These are phyloP conservation scores for Fusarium phyllophilum DNA, from an alignment of 2,329 filamentous ascomycete genomes.

Conservation along the genomic window DNA sequence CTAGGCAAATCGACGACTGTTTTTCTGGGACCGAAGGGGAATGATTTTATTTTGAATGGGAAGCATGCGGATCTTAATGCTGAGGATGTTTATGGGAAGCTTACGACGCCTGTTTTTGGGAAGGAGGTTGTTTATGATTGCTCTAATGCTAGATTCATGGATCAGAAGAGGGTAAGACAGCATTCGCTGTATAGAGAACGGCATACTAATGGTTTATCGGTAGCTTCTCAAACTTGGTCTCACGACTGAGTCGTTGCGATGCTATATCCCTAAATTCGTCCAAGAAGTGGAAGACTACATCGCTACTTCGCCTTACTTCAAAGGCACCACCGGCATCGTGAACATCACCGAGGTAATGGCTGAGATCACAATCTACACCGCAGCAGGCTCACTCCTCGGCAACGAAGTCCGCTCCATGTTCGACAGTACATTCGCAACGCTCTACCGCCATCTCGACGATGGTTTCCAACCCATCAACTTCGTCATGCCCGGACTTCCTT, in stretches of 20 bases:
- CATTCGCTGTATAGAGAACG: fast-evolving
- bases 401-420: conserved; percentile 83
- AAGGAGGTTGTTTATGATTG: conserved; percentile 90
- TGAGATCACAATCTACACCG: conserved; percentile 91
- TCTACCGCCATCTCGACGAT: conserved; percentile 90
- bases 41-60: conserved; percentile 91
- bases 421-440: conserved; percentile 79
- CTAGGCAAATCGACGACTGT: conserved; percentile 90
- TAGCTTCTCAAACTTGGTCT: conserved; percentile 83
- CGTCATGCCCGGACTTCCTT: conserved; percentile 83
- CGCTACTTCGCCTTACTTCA: conserved; percentile 71
- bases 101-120: conserved; percentile 79
- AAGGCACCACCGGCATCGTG: conserved; percentile 72
- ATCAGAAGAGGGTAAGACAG: conserved; percentile 96
- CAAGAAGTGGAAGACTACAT: conserved; percentile 79
- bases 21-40: conserved; percentile 81
- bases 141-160: conserved; percentile 90
- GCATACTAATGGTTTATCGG: not conserved
- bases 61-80: conserved; percentile 89
- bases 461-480: conserved; percentile 91
- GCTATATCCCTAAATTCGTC: conserved; percentile 81
- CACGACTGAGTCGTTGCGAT: conserved; percentile 75
- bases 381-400: conserved; percentile 84
- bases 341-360: conserved; percentile 80
- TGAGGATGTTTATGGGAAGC: conserved; percentile 86